Base-by-base conservation (phyloP, 495 filamentous ascomycete genomes). In the Penicillium silybi region DNA sequence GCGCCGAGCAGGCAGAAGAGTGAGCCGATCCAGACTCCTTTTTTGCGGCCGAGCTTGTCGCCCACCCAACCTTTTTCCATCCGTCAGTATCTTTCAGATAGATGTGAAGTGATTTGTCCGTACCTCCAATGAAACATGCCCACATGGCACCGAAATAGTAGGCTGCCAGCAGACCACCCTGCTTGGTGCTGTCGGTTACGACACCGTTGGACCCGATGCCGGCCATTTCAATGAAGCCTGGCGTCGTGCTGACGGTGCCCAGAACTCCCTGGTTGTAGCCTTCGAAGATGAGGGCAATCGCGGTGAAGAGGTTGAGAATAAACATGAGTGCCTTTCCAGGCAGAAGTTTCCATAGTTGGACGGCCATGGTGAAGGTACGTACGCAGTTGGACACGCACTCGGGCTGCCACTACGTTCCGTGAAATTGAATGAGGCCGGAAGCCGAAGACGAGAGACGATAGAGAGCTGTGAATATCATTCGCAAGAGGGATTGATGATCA, bases 91-190 rank as follows among this genome's bases (percentile, higher is more conserved):
- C 16, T 41, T 1, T 16, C 18, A 16, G 39, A 5, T 9, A 18
- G 39, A 19, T 16, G 19, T 18, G 2, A 41, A 41, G 39, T 41
- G 39, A 41, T 41, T 41, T 41, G 39, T 17, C 39, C 39, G 39
- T 41, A 41, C 39, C 39, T 37, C 62, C 62, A n/a, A 61, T 16
- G 38, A 69, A 56, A 9, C 64, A 61, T 17, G 59, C 67, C 15
- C 59, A 37, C 40, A 69, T 59, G 34, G 64, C 63, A n/a, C 67
- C 67, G 35, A 71, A 54, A 41, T 67, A 57, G 48, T 65, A 71
- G n/a, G 63, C 56, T 16, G 59, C 61, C 11, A 62, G 57, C 19
- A 67, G 59, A 17, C 60, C 61, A 40, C 67, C 67, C 29, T 58
- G 44, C 27, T 53, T 41, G 17, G 54, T 56, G 13, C 54, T 48